Conservation (phyloP, 371 early-diverging fungal genomes). For the Rhizopus arrhizus region DNA sequence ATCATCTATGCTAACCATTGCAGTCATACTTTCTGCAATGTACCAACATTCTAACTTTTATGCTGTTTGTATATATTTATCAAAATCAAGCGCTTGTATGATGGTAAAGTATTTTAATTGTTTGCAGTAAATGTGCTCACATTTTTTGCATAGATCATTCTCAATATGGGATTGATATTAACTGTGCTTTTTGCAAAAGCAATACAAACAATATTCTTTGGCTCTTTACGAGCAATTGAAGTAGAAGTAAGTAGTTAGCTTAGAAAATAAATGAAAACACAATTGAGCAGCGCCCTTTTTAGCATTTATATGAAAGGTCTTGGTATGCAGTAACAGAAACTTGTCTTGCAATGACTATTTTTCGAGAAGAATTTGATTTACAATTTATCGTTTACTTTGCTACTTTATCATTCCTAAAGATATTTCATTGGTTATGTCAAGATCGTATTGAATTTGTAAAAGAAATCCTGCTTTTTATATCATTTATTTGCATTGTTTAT, state of each 20-base stretch:
- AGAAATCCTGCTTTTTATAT: neutral
- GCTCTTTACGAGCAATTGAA: slow-evolving; percentile 86
- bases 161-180: slow-evolving; percentile 81
- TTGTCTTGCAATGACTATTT: slow-evolving; percentile 93
- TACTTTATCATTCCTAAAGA: slow-evolving; percentile 83
- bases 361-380: slow-evolving; percentile 91
- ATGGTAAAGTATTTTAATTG: slow-evolving; percentile 58
- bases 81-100: slow-evolving; percentile 83
- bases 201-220: slow-evolving; percentile 85
- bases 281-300: neutral
- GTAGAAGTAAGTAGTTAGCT: slow-evolving; percentile 69
- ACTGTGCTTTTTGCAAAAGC: slow-evolving; percentile 77
- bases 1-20: slow-evolving; percentile 69
- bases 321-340: slow-evolving; percentile 97
- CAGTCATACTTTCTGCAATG: slow-evolving; percentile 74
- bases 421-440: slow-evolving; percentile 94
- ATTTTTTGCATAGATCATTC: slow-evolving; percentile 57
- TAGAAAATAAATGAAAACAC: neutral
- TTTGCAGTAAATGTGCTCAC: slow-evolving; percentile 24
- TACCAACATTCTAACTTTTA: slow-evolving; percentile 83
- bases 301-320: slow-evolving; percentile 93
- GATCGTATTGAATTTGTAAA: slow-evolving; percentile 92
- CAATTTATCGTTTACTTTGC: slow-evolving; percentile 83
- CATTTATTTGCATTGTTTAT: neutral
- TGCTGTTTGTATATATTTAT: slow-evolving; percentile 84